A percentile compares a stretch with the other conserved stretches of the same genome.
These are phyloP conservation scores for Pseudogymnoascus sp. DNA, from an alignment of 2,329 filamentous ascomycete genomes.

Conservation along the genomic window DNA sequence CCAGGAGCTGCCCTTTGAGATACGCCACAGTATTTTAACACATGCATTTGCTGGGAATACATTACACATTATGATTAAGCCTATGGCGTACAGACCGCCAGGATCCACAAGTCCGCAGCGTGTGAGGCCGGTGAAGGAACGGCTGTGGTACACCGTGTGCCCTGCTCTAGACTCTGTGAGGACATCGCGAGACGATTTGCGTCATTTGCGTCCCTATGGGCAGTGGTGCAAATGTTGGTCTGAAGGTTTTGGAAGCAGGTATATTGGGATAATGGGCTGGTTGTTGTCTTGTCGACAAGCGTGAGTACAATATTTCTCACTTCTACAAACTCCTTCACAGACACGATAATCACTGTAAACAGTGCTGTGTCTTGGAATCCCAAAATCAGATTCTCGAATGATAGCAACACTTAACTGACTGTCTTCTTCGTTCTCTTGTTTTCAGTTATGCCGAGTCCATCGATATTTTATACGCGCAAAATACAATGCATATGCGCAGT, in stretches of 20 bases:
- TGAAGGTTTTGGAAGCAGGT: neutral
- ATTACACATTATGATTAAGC: neutral
- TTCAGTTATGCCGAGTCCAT: neutral
- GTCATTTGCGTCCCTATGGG: neutral
- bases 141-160: neutral
- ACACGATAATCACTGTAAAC: neutral
- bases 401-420: neutral
- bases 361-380: neutral
- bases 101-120: neutral
- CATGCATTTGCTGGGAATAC: neutral
- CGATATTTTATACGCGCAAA: neutral
- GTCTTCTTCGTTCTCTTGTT: neutral
- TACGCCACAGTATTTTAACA: neutral
- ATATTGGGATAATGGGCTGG: neutral
- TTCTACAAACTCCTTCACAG: neutral
- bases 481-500: neutral
- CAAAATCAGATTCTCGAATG: neutral
- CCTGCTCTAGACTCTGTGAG: neutral
- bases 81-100: neutral
- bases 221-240: neutral
- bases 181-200: neutral
- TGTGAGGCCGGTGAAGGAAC: neutral
- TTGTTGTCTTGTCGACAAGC: neutral
- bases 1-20: neutral
- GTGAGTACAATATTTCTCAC: neutral